These are phyloP conservation scores for Solioccasus polychromus DNA, from an alignment of 768 basidiomycete genomes.

Conservation along the genomic window DNA sequence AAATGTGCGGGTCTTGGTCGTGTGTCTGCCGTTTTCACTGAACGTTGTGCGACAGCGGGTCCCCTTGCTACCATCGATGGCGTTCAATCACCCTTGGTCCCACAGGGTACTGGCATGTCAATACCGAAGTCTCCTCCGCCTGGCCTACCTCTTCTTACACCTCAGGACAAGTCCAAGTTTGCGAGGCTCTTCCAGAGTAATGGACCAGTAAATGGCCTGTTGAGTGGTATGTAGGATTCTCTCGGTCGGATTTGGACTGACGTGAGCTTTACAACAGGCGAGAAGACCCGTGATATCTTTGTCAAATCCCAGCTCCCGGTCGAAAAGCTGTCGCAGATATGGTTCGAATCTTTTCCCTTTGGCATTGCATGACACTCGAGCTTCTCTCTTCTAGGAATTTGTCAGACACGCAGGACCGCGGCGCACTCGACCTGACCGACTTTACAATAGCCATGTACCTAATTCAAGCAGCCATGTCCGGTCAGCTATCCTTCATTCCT, in stretches of 20 bases:
- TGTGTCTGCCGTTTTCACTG: constrained; percentile 5
- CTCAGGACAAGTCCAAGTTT: constrained; percentile 85
- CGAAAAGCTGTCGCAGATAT: constrained; percentile 89
- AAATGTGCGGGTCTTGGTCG: constrained; percentile 58
- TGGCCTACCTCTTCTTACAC: constrained; percentile 63
- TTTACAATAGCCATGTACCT: constrained; percentile 97
- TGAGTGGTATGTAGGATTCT: constrained; percentile 59
- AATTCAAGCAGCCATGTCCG: constrained; percentile 89
- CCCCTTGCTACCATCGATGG: constrained; percentile 82
- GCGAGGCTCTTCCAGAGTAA: constrained; percentile 69
- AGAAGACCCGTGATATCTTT: constrained; percentile 88
- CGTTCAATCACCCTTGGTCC: constrained; percentile 45
- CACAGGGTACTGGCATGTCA: constrained; percentile 55
- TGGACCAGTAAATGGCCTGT: constrained; percentile 70
- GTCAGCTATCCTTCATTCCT: constrained; percentile 69
- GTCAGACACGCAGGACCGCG: constrained; percentile 93
- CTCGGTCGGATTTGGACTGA: not conserved
- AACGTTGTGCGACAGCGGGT: constrained; percentile 55
- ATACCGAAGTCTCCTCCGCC: constrained; percentile 60
- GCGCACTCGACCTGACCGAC: constrained; percentile 83
- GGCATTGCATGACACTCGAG: not conserved
- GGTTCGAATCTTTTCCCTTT: constrained; percentile 46
- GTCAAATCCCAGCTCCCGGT: constrained; percentile 85
- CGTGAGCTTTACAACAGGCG: constrained; percentile 40
- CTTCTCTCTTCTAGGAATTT: constrained; percentile 61